Conservation (phyloP, 1,139 yeast genomes). For the Scheffersomyces quercinus region DNA sequence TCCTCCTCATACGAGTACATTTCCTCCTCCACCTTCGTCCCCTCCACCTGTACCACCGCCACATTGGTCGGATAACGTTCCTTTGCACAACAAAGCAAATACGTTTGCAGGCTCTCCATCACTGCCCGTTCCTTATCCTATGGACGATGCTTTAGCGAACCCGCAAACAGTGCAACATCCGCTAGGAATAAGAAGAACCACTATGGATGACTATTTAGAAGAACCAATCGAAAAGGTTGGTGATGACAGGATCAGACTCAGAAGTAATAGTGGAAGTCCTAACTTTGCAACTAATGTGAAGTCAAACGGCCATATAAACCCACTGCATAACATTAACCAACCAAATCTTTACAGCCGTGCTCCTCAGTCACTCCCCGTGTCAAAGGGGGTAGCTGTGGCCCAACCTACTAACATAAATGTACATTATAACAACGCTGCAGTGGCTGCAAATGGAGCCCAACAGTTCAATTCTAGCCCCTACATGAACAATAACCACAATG, state of each 20-base stretch:
- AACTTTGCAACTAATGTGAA: too few relatives aligned
- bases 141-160: constrained; percentile 1
- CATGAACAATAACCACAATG: constrained; percentile 1
- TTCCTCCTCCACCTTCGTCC: constrained; percentile 2
- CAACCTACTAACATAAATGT: constrained; percentile 8
- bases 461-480: not conserved
- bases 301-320: too few relatives aligned
- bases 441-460: constrained; percentile 5
- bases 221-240: too few relatives aligned
- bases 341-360: constrained; percentile 9
- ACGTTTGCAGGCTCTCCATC: constrained; percentile 12
- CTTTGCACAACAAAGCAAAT: constrained; percentile 7
- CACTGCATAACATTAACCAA: too few relatives aligned
- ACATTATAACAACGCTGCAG: constrained; percentile 3
- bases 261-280: too few relatives aligned
- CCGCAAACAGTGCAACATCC: too few relatives aligned
- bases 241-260: too few relatives aligned
- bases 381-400: constrained; percentile 8
- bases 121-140: constrained; percentile 15
- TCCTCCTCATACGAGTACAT: constrained; percentile 4
- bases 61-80: constrained; percentile 12
- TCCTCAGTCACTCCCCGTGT: constrained; percentile 5
- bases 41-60: constrained; percentile 23
- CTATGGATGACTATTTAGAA: too few relatives aligned
- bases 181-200: too few relatives aligned